Evolutionary conservation across 257 asterid genomes (phyloP).

Genomic region (Anisodus acutangulus): DNA sequence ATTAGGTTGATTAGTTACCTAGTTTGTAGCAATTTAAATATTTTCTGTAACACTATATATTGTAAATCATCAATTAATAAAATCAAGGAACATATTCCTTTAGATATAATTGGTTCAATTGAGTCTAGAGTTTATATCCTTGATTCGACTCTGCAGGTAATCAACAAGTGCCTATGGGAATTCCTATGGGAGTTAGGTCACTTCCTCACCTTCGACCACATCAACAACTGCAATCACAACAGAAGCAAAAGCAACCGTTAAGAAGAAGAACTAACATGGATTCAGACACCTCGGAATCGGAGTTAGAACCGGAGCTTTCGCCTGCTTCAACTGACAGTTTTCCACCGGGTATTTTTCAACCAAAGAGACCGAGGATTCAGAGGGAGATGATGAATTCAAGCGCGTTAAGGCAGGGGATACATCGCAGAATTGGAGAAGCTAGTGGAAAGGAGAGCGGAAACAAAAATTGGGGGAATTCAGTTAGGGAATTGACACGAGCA

Average conservation of each 20-base stretch:
- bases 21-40: no score
- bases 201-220: constrained; percentile 40
- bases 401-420: not conserved
- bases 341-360: constrained; percentile 53
- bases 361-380: constrained; percentile 52
- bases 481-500: constrained; percentile 65
- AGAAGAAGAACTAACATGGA: constrained; percentile 53
- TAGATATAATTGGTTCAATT: no score
- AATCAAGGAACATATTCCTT: no score
- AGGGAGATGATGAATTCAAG: constrained; percentile 30
- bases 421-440: constrained; percentile 33
- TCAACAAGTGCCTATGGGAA: constrained; percentile 49
- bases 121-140: no score
- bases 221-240: constrained; percentile 29
- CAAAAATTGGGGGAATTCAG: constrained; percentile 57
- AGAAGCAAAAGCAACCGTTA: constrained; percentile 35
- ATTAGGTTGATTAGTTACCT: no score
- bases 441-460: constrained; percentile 30
- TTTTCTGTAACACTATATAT: no score
- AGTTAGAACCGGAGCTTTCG: constrained; percentile 59
- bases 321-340: constrained; percentile 64
- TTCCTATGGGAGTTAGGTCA: constrained; percentile 49
- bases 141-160: not conserved
- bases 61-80: no score
- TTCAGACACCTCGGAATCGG: constrained; percentile 53